Evolutionary conservation across 2,329 filamentous ascomycete genomes (phyloP).

Genomic region (Hirsutella thompsonii): DNA sequence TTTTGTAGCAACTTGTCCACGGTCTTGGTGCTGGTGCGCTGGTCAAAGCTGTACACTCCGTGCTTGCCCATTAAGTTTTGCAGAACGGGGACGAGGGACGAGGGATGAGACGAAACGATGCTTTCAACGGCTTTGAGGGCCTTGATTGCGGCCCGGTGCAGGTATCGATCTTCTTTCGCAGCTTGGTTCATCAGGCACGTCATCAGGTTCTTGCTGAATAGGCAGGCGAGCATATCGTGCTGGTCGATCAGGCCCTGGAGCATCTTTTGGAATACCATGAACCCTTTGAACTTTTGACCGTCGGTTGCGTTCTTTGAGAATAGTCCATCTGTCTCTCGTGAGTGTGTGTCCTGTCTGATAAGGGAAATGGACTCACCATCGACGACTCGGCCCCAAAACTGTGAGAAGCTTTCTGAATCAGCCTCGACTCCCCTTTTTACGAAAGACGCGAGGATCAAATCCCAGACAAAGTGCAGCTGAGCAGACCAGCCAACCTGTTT

Average conservation of each 20-base stretch:
- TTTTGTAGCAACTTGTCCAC: slow-evolving; percentile 60
- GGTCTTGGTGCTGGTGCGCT: slow-evolving; percentile 73
- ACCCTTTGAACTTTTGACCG: slow-evolving; percentile 84
- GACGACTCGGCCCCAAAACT: slow-evolving; percentile 78
- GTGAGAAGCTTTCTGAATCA: slow-evolving; percentile 42
- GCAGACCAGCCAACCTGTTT: slow-evolving; percentile 66
- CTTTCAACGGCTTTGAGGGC: slow-evolving; percentile 59
- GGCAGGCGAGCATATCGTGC: slow-evolving; percentile 30
- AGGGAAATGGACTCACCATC: slow-evolving; percentile 49
- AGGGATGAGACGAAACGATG: slow-evolving; percentile 47
- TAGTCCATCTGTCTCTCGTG: slow-evolving; percentile 51
- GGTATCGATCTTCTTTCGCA: slow-evolving; percentile 60
- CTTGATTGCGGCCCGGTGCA: slow-evolving; percentile 68
- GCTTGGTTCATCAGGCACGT: slow-evolving; percentile 74
- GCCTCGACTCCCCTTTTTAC: slow-evolving; percentile 20
- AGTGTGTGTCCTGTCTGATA: not conserved
- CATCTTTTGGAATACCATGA: slow-evolving; percentile 73
- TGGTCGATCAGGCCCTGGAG: slow-evolving; percentile 40
- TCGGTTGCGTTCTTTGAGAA: slow-evolving; percentile 74
- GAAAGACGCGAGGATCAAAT: slow-evolving; percentile 53
- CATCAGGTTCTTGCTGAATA: slow-evolving; percentile 79
- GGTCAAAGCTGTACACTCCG: slow-evolving; percentile 71
- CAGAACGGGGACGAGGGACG: slow-evolving; percentile 47
- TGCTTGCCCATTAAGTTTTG: slow-evolving; percentile 55
- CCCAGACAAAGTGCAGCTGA: slow-evolving; percentile 81